A percentile compares a stretch with the other conserved stretches of the same genome.
These are phyloP conservation scores for Sclerotiophoma versabilis DNA, from an alignment of 2,329 filamentous ascomycete genomes.

Conservation along the genomic window DNA sequence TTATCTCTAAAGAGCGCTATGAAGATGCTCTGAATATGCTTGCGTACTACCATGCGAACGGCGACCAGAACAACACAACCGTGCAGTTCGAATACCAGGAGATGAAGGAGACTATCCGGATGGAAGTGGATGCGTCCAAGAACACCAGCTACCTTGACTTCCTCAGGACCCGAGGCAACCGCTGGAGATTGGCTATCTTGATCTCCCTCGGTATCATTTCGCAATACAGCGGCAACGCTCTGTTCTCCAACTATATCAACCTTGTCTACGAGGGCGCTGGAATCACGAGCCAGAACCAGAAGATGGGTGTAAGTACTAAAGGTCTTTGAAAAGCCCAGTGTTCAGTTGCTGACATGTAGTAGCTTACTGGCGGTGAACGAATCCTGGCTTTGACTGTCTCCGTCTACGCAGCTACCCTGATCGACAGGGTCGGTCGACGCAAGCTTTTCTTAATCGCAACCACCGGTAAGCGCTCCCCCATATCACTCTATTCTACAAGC, in stretches of 20 bases:
- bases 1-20: slow-evolving; percentile 68
- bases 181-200: slow-evolving; percentile 68
- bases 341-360: slow-evolving; percentile 6
- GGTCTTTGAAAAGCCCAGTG: too few species aligned
- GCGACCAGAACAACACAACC: slow-evolving; percentile 63
- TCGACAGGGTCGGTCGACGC: slow-evolving; percentile 64
- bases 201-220: slow-evolving; percentile 71
- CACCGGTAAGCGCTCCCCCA: slow-evolving; percentile 20
- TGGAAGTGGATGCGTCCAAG: slow-evolving; percentile 60
- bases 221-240: slow-evolving; percentile 71
- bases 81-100: slow-evolving; percentile 72
- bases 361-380: slow-evolving; percentile 59
- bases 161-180: slow-evolving; percentile 67
- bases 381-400: slow-evolving; percentile 65
- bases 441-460: slow-evolving; percentile 61
- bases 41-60: slow-evolving; percentile 68
- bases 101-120: slow-evolving; percentile 68
- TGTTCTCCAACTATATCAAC: slow-evolving; percentile 72
- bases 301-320: slow-evolving; percentile 50
- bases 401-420: slow-evolving; percentile 62
- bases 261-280: slow-evolving; percentile 67
- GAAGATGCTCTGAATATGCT: slow-evolving; percentile 68
- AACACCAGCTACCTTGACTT: slow-evolving; percentile 67
- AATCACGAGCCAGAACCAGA: slow-evolving; percentile 56
- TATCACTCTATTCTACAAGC: neutral